Base-by-base conservation (phyloP, 768 basidiomycete genomes). In the Boletales sp. region DNA sequence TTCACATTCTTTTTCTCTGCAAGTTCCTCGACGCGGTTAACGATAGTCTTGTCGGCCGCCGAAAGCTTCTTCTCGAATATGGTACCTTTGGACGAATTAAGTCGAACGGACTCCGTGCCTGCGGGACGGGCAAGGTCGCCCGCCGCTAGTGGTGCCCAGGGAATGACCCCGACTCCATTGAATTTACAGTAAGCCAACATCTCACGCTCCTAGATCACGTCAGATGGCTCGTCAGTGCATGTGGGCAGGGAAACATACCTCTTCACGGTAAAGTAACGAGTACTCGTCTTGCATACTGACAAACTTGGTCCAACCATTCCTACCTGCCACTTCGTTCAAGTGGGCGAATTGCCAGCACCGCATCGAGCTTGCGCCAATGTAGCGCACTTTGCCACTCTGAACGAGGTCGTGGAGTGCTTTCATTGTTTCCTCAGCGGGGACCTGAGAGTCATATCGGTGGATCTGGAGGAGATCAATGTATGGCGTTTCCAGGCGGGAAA, bases 211-310 rank as follows among this genome's bases (percentile, higher is more conserved):
- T 78, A 31, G 1, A 8, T 36, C 2, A 3, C 8, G 1, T 59
- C 30, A 50, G 12, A 10, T 9, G 18, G n/a, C 2, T 6, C 13
- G 10, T 1, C 31, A 4, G 10, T 27, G 24, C 24, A 6, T 7
- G 24, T 5, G 24, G 24, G 5, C n/a, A 8, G 34, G 11, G 11
- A 37, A 32, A 47, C 49, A 8, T 19, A 72, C 77, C 63, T 83
- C 80, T 50, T 80, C 75, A 29, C 81, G 71, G 57, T 83, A 83
- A 18, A 81, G 67, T 5, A 81, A 62, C 35, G 72, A 78, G 55
- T 82, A 75, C 51, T 79, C 75, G 40, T 73, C 70, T 61, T 83
- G 82, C 72, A 82, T 80, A 47, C 78, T 75, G 42, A 79, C 69
- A 52, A 83, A 82, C 51, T 69, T 74, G 4, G 80, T 79, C 71